phyloP scores from a whole-genome alignment of 2,329 filamentous ascomycete genomes.

The Fusarium abutilonis region DNA sequence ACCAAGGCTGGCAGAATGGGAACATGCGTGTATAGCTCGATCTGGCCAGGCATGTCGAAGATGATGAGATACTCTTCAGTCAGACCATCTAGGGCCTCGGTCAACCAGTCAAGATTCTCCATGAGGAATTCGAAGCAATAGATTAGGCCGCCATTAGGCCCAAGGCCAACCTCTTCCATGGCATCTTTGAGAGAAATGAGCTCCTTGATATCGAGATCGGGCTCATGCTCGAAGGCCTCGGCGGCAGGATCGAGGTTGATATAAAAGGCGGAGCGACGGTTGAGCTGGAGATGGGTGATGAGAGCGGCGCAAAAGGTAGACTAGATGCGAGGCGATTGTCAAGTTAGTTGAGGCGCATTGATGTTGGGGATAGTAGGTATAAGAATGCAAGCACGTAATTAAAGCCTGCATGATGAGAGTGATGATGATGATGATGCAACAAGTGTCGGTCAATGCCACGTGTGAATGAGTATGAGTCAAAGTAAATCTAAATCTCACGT shows the following conservation, averaged over 20 bases:
- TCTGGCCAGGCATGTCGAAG: constrained; percentile 98
- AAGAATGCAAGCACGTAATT: constrained; percentile 35
- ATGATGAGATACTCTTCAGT: constrained; percentile 97
- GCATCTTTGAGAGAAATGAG: constrained; percentile 93
- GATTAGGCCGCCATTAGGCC: constrained; percentile 91
- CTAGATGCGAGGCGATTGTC: constrained; percentile 51
- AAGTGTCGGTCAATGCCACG: constrained; percentile 8
- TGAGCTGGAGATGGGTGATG: constrained; percentile 91
- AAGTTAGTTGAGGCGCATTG: constrained; percentile 26
- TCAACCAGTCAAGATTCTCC: constrained; percentile 92
- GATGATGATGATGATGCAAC: constrained; percentile 24
- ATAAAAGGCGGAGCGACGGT: constrained; percentile 94
- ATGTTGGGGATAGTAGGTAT: neutral
- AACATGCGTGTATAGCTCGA: constrained; percentile 97
- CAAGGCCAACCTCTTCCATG: constrained; percentile 92
- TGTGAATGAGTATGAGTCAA: constrained; percentile 7
- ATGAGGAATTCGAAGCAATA: constrained; percentile 97
- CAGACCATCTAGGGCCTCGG: constrained; percentile 82
- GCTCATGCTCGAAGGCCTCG: constrained; percentile 89
- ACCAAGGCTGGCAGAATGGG: constrained; percentile 88
- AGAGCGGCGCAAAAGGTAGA: constrained; percentile 95
- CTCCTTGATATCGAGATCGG: constrained; percentile 94
- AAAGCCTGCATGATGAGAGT: constrained; percentile 17
- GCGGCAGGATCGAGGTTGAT: constrained; percentile 98
- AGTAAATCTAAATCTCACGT: constrained; percentile 42